Evolutionary conservation across 768 basidiomycete species (phyloP).

Genomic region (Candolleomyces aberdarensis): DNA sequence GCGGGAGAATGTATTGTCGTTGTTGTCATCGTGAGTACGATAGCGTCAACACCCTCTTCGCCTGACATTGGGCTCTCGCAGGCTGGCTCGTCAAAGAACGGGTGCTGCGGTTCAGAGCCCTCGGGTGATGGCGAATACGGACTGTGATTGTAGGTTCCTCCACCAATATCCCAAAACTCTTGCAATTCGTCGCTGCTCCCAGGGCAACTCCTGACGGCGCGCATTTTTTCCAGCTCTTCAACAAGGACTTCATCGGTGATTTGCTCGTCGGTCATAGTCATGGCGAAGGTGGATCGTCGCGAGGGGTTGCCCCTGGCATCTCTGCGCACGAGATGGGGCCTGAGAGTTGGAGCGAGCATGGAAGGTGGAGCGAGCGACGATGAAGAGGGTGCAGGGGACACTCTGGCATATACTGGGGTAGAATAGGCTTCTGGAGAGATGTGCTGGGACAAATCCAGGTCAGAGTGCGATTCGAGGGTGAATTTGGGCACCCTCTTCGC

Average conservation of each 20-base stretch:
- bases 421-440: conserved; percentile 1
- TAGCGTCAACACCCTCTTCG: not conserved
- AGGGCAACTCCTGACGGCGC: conserved; percentile 14
- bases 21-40: not conserved
- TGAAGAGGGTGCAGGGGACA: conserved; percentile 1
- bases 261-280: conserved; percentile 47
- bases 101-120: not conserved
- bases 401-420: not conserved
- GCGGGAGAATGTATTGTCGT: not conserved
- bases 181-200: conserved; percentile 15
- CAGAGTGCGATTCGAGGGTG: conserved; percentile 3
- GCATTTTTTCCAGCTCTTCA: conserved; percentile 43
- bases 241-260: conserved; percentile 51
- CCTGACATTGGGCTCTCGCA: not conserved
- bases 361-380: not conserved
- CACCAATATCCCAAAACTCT: conserved; percentile 19
- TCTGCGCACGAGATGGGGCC: conserved; percentile 5
- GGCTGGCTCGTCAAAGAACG: not conserved
- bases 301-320: not conserved
- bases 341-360: conserved; percentile 8
- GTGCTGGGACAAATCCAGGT: not conserved
- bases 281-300: conserved; percentile 38
- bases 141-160: not conserved
- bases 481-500: conserved; percentile 6
- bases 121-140: not conserved